A percentile compares a stretch with the other conserved stretches of the same genome.
Evolutionary conservation across 331 rosid species (phyloP).

Genomic region (Acacia pycnantha): DNA sequence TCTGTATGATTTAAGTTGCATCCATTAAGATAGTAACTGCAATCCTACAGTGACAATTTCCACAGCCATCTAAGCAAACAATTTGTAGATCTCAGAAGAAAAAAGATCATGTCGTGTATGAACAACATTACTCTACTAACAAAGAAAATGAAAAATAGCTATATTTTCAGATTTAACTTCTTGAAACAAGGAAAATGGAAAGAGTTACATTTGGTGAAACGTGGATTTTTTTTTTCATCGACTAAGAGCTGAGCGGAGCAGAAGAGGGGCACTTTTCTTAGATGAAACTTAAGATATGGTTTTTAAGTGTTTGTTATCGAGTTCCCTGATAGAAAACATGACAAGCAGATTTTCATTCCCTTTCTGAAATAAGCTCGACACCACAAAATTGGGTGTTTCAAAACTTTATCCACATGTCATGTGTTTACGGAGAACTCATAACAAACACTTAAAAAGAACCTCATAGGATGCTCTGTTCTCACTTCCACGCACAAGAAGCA

Average conservation of each 20-base stretch:
- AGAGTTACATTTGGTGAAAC: conserved; percentile 29
- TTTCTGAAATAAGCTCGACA: neutral
- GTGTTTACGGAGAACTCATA: neutral
- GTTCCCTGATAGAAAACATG: neutral
- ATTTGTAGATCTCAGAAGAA: neutral
- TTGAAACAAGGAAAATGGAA: conserved; percentile 32
- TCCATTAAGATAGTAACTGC: neutral
- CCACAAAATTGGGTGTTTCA: neutral
- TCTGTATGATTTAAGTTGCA: neutral
- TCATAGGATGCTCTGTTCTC: conserved; percentile 22
- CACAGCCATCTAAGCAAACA: neutral
- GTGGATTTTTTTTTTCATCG: conserved; percentile 27
- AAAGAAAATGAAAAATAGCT: conserved; percentile 23
- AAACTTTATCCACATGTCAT: neutral
- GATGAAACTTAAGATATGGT: neutral
- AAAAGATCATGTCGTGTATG: conserved; percentile 13
- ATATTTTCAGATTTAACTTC: conserved; percentile 25
- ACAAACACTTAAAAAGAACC: neutral
- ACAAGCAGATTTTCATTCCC: neutral
- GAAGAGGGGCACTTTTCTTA: neutral
- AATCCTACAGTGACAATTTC: neutral
- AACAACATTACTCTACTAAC: neutral
- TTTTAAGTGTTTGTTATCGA: neutral
- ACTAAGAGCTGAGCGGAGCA: neutral
- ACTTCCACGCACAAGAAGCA: conserved; percentile 97